A percentile compares a stretch with the other conserved stretches of the same genome.
phyloP scores from a whole-genome alignment of 2,329 filamentous ascomycete genomes.

The Fusarium subtropicale region DNA sequence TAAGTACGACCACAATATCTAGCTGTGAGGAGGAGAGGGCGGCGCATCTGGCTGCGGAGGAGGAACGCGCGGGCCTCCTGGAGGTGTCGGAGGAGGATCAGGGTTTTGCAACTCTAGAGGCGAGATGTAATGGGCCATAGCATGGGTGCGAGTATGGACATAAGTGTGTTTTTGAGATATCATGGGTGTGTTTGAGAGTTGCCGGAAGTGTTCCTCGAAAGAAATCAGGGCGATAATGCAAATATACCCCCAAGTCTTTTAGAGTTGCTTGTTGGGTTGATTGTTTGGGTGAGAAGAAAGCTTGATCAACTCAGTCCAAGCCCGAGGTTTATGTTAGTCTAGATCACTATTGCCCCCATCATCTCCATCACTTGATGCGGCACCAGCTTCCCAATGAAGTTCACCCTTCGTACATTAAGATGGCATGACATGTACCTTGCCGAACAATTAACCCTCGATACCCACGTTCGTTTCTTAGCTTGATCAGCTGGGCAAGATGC shows the following conservation, averaged over 20 bases:
- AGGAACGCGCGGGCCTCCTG: slow-evolving; percentile 47
- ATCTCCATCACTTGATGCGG: slow-evolving; percentile 22
- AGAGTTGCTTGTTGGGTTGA: background rate
- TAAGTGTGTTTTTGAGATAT: slow-evolving; percentile 2
- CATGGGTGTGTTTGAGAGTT: slow-evolving; percentile 9
- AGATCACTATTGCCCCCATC: slow-evolving; percentile 14
- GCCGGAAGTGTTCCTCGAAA: background rate
- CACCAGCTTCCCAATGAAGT: slow-evolving; percentile 36
- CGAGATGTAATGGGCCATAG: slow-evolving; percentile 15
- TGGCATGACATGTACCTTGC: slow-evolving; percentile 36
- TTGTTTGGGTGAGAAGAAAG: background rate
- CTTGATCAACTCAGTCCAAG: slow-evolving; percentile 9
- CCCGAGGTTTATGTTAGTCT: slow-evolving; percentile 37
- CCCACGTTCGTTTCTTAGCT: slow-evolving; percentile 36
- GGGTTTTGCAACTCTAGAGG: slow-evolving; percentile 31
- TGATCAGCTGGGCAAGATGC: slow-evolving; percentile 41
- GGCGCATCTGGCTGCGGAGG: slow-evolving; percentile 47
- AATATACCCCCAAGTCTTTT: background rate
- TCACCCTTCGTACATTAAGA: slow-evolving; percentile 34
- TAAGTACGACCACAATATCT: background rate
- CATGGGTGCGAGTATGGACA: background rate
- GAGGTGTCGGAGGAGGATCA: slow-evolving; percentile 47
- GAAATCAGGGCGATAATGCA: slow-evolving; percentile 2
- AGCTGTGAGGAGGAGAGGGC: slow-evolving; percentile 46
- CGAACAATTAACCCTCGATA: slow-evolving; percentile 24